Evolutionary conservation across 2,329 filamentous ascomycete species (phyloP).

Genomic region (Orbilia brochopaga): DNA sequence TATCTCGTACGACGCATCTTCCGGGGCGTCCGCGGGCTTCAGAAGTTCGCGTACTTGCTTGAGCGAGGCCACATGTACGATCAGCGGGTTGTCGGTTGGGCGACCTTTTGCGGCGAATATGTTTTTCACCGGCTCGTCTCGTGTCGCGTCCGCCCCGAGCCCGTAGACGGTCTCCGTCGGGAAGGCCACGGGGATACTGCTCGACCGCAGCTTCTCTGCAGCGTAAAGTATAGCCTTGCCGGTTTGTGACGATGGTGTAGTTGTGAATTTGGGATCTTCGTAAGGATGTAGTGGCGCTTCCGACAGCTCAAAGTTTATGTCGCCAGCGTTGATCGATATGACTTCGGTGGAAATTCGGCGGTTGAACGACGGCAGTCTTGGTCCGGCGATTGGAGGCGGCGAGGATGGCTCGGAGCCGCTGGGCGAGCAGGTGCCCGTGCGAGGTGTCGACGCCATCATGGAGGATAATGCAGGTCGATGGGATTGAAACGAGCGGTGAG

Average conservation of each 20-base stretch:
- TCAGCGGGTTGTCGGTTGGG: constrained; percentile 92
- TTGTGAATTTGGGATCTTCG: constrained; percentile 53
- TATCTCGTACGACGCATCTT: constrained; percentile 59
- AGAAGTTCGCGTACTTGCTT: constrained; percentile 74
- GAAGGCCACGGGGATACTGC: constrained; percentile 83
- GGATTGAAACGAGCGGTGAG: constrained; percentile 18
- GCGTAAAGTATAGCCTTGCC: constrained; percentile 66
- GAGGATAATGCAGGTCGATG: constrained; percentile 8
- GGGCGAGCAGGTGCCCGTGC: constrained; percentile 28
- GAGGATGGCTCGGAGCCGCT: constrained; percentile 22
- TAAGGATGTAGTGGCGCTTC: constrained; percentile 50
- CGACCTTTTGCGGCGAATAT: constrained; percentile 91
- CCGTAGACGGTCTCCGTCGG: constrained; percentile 98
- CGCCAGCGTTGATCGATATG: constrained; percentile 47
- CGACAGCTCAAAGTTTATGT: constrained; percentile 50
- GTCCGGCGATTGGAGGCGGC: constrained; percentile 24
- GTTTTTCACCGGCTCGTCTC: constrained; percentile 80
- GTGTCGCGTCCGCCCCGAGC: constrained; percentile 91
- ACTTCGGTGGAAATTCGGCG: constrained; percentile 48
- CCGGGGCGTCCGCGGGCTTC: constrained; percentile 55
- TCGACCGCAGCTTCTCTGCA: constrained; percentile 69
- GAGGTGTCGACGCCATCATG: constrained; percentile 22
- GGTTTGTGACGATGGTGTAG: constrained; percentile 48
- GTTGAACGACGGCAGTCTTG: constrained; percentile 33
- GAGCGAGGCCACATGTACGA: constrained; percentile 86